Conservation (phyloP, 2,329 filamentous ascomycete genomes). For the Parasarocladium wereldwijsianum region DNA sequence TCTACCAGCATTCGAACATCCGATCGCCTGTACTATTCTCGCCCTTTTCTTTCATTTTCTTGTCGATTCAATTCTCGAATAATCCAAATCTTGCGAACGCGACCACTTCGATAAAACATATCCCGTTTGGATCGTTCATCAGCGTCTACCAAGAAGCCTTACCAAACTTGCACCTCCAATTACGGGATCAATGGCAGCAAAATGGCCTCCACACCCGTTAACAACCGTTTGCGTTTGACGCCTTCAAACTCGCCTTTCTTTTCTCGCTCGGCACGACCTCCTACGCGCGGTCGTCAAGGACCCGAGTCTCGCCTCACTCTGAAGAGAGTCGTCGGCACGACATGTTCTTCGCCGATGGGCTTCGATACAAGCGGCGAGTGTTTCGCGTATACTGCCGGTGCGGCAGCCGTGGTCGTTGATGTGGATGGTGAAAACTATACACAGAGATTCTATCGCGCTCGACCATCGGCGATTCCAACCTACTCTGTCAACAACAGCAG, state of each 20-base stretch:
- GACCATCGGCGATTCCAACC: constrained; percentile 58
- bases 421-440: constrained; percentile 52
- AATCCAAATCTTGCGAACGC: neutral
- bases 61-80: neutral
- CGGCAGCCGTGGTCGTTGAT: constrained; percentile 79
- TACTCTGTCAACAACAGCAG: constrained; percentile 39
- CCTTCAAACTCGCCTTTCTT: constrained; percentile 64
- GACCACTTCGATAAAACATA: constrained; percentile 5
- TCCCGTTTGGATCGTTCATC: constrained; percentile 3
- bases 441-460: constrained; percentile 83
- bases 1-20: too few species aligned
- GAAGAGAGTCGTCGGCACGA: constrained; percentile 80
- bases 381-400: constrained; percentile 87
- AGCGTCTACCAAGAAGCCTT: neutral
- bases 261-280: constrained; percentile 47
- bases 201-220: constrained; percentile 44
- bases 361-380: constrained; percentile 68
- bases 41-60: too few species aligned
- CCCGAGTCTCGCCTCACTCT: constrained; percentile 53
- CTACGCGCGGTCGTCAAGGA: constrained; percentile 32
- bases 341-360: constrained; percentile 67
- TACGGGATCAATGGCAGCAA: constrained; percentile 34
- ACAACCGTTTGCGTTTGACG: constrained; percentile 51
- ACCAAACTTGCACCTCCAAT: neutral
- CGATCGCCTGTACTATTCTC: too few species aligned